These are phyloP conservation scores for Pelargonium citronellum DNA, from an alignment of 441 rosid species.

Conservation along the genomic window DNA sequence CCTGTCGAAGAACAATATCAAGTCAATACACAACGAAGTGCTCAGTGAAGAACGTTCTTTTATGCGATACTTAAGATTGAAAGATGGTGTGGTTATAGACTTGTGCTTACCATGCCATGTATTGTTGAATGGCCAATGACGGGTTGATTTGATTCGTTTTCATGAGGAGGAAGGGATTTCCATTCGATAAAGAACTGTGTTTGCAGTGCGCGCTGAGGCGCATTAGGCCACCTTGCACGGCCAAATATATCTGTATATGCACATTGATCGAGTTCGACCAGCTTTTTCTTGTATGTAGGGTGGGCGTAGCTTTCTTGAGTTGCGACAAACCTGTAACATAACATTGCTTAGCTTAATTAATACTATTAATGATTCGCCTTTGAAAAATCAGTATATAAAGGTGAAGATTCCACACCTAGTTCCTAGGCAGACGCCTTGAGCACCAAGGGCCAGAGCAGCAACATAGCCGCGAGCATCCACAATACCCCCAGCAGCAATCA, in stretches of 20 bases:
- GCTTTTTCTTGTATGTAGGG: constrained; percentile 61
- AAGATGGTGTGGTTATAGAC: background rate
- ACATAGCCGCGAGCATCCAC: constrained; percentile 78
- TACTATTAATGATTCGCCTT: background rate
- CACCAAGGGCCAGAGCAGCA: constrained; percentile 83
- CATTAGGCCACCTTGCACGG: constrained; percentile 77
- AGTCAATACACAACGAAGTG: background rate
- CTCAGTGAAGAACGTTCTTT: no score
- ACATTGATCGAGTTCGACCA: constrained; percentile 55
- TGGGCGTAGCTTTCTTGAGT: constrained; percentile 81
- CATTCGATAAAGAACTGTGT: constrained; percentile 60
- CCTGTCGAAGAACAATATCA: constrained; percentile 33
- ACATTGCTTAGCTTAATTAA: background rate
- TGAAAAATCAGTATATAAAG: background rate
- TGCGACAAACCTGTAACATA: constrained; percentile 56
- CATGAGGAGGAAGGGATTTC: constrained; percentile 47
- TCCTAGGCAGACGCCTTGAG: constrained; percentile 76
- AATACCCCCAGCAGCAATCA: constrained; percentile 80
- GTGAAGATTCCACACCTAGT: constrained; percentile 45
- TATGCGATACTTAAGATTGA: no score
- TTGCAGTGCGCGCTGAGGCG: constrained; percentile 63
- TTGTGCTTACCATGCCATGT: constrained; percentile 50
- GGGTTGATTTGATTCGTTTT: constrained; percentile 60
- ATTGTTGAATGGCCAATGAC: constrained; percentile 60
- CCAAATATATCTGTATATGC: constrained; percentile 71